Evolutionary conservation across 148 eudicot genomes (phyloP), one percentile per base, ranked within the genome.

Genomic region (Rhododendron ovatum): DNA sequence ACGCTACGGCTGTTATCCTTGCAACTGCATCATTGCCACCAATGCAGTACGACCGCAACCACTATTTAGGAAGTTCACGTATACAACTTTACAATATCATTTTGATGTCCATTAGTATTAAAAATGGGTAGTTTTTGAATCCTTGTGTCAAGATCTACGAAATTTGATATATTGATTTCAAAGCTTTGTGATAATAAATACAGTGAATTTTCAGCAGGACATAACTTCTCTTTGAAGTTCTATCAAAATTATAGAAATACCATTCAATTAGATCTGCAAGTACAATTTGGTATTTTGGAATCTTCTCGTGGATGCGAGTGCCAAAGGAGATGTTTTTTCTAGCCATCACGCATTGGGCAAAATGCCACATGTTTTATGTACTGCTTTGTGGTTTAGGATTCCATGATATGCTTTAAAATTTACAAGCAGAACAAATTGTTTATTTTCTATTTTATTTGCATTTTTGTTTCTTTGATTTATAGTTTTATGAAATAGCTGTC

Each of bases 391-490:
- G 41, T 39, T 39, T 39, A 39, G 41, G 41, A 39, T 75, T 75
- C 12, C 53, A 9, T 24, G 37, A 10, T 47, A 78, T 24, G 53
- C 55, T 33, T 41, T 22, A 7, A 17, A 77, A 17, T n/a, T 35
- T 43, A 41, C 4, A 43, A 43, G 50, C 3, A 9, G 37, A 33
- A 39, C 26, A 78, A 13, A 48, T 13, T 81, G 24, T 57, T n/a
- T 30, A 35, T 57, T 63, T 82, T 35, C 17, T 5, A 57, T 77
- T 86, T 76, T 79, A 65, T 65, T 87, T 78, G 28, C 20, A 59
- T 12, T 35, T 20, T 22, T 41, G 17, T 59, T 75, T 81, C 75
- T 51, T 35, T 82, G 69, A 73, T 47, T 37, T 22, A 24, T 74
- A 8, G 83, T 43, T 80, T 55, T 59, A 45, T 84, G 79, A 73